Evolutionary conservation across 179 eudicot species (phyloP), one percentile per base, ranked within the genome.

Genomic region (Amaranthus tricolor): DNA sequence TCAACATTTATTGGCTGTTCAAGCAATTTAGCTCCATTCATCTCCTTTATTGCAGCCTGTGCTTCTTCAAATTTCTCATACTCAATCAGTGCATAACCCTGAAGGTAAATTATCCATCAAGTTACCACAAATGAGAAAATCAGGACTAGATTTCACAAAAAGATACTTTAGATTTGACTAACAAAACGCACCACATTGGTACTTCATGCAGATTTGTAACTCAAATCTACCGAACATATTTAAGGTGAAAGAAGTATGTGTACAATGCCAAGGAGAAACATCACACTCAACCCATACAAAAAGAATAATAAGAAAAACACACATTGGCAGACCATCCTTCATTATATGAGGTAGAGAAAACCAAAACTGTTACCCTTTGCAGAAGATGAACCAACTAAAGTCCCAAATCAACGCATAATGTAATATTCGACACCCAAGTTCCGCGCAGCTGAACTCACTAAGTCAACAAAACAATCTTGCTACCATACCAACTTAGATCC

Each of bases 41-140:
- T 82, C 52, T 71, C 74, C 31, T 70, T 75, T 54, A 91, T 89
- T 59, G 98, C 97, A 67, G 72, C 80, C 52, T 91, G 89, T 15
- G 97, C 98, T 76, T 89, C 95, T 17, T 88, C 93, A 77, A 68
- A 85, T 31, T 81, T 83, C 76, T 84, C 95, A 76, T 85, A 93
- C 78, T 93, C 98, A 78, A 93, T 88, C 75, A 93, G 79, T 20
- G 97, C 97, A 87, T 93, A 93, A 21, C 98, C 98, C 98, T 93
- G 83, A 13, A 75, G 24, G 65, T 71, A 68, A 82, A 75, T 71
- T 76, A 58, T 68, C 56, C 66, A 69, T 65, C 65, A 81, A 71
- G 45, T 68, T 54, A 55, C n/a, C 19, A 6, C 9, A 20, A 54
- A 71, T 65, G 61, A 75, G 74, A 65, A 44, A 68, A 79, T 53